Base-by-base conservation (phyloP, 352 stramenopile genomes). In the Globisporangium paddicum region DNA sequence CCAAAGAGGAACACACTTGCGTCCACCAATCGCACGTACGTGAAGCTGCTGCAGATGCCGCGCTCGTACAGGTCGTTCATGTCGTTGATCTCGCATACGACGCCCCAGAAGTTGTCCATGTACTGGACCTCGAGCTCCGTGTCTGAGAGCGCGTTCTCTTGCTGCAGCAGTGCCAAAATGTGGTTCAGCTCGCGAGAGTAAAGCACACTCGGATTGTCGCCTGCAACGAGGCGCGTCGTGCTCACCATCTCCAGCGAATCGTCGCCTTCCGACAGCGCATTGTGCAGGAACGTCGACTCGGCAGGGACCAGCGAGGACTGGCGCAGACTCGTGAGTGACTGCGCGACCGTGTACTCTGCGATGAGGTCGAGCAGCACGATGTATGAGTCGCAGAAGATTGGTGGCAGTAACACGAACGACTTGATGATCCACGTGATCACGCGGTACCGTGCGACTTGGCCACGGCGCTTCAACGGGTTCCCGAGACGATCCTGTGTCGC, bases 111-210 rank as follows among this genome's bases (percentile, higher is more conserved):
- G 4, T 73, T 82, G 58, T 95, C 86, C 14, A 89, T 57, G 62
- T 94, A 93, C 69, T 93, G 82, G 4, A 92, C 69, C 48, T 95
- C 86, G 5, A 95, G 62, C 48, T 95, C 86, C 14, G 77, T 90
- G 62, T 95, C 86, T 2, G 80, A 90, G 5, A 95, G 69, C 11
- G 82, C 73, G 23, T 88, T 90, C 49, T 90, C 84, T 5, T 60
- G 70, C 53, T 87, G 84, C 21, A 86, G 67, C 19, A 95, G 64
- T 13, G 72, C 72, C 18, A 95, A 68, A 30, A 89, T 72, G 37
- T 87, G 75, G 66, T 95, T 95, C 13, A 94, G 59, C 48, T 92
- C 86, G 19, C 77, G 75, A 32, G 82, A 86, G 45, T 90, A 93
- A 14, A 93, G 64, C 4, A 70, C 69, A 19, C 64, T 83, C 11